phyloP scores from a whole-genome alignment of 106 monocot species.

The Chionographis japonica region DNA sequence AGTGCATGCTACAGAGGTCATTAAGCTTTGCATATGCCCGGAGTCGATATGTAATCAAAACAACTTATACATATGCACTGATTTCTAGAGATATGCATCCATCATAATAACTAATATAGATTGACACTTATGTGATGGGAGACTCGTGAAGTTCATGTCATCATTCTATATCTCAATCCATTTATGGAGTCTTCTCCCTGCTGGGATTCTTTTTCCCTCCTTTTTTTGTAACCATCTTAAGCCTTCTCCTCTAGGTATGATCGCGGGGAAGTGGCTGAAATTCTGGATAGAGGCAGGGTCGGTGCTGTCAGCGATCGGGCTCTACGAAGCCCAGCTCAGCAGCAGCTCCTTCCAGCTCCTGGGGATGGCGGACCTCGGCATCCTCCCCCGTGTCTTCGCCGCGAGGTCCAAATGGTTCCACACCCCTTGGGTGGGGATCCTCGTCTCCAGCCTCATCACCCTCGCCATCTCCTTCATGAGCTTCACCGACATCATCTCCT shows the following conservation, averaged over 20 bases:
- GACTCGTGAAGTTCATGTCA: too few species aligned
- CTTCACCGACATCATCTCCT: conserved; percentile 68
- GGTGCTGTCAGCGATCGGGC: conserved; percentile 70
- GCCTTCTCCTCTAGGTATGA: conserved; percentile 30
- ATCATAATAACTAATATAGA: too few species aligned
- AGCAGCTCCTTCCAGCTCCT: conserved; percentile 77
- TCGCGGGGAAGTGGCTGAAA: conserved; percentile 80
- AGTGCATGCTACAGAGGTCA: too few species aligned
- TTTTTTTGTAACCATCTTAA: neutral
- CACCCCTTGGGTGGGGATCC: conserved; percentile 79
- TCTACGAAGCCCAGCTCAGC: conserved; percentile 91
- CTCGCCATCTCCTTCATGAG: conserved; percentile 76
- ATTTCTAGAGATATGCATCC: too few species aligned
- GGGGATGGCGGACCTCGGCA: conserved; percentile 79
- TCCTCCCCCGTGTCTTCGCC: conserved; percentile 59
- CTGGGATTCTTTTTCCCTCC: too few species aligned
- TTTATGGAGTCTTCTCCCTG: too few species aligned
- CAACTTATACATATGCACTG: too few species aligned
- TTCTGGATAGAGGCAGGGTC: conserved; percentile 76
- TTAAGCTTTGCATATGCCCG: too few species aligned
- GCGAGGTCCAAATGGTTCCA: conserved; percentile 51
- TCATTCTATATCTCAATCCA: too few species aligned
- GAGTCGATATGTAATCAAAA: too few species aligned
- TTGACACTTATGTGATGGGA: too few species aligned
- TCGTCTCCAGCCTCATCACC: conserved; percentile 58